phyloP scores from a whole-genome alignment of 805 yeast genomes.

The Citeromyces nyonsensis region DNA sequence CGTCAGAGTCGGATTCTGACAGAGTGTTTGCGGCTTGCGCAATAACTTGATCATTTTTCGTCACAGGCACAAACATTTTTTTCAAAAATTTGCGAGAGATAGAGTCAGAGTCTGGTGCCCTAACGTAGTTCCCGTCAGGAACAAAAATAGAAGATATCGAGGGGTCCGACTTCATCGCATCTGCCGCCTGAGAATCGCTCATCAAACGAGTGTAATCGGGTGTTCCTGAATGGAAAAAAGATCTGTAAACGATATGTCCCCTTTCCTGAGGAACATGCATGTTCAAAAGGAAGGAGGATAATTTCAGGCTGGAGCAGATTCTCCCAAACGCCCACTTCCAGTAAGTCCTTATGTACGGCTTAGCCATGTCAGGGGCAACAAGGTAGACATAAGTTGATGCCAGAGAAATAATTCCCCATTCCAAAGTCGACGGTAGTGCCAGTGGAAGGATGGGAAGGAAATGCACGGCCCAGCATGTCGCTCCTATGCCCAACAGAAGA shows the following conservation, averaged over 20 bases:
- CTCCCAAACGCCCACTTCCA: conserved; percentile 50
- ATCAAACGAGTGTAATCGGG: conserved; percentile 47
- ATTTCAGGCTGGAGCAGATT: conserved; percentile 40
- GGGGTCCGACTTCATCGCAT: conserved; percentile 24
- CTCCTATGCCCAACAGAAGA: conserved; percentile 64
- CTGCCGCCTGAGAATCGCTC: conserved; percentile 24
- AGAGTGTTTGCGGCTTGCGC: neutral
- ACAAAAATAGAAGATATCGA: conserved; percentile 40
- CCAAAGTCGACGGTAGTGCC: neutral
- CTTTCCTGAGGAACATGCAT: conserved; percentile 49
- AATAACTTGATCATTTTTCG: conserved; percentile 39
- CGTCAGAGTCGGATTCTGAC: conserved; percentile 7
- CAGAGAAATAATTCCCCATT: neutral
- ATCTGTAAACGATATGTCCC: conserved; percentile 49
- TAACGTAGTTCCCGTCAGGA: conserved; percentile 67
- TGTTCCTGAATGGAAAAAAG: conserved; percentile 20
- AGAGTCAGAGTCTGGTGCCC: conserved; percentile 80
- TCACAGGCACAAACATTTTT: conserved; percentile 67
- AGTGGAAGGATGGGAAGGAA: conserved; percentile 11
- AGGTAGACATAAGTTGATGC: neutral
- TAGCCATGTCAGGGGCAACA: conserved; percentile 1
- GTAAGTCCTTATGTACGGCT: conserved; percentile 17
- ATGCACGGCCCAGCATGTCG: conserved; percentile 32
- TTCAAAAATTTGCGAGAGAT: conserved; percentile 50
- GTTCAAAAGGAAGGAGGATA: conserved; percentile 71